phyloP scores from a whole-genome alignment of 202 grass and related monocot genomes.

The Schoenoplectus triqueter region DNA sequence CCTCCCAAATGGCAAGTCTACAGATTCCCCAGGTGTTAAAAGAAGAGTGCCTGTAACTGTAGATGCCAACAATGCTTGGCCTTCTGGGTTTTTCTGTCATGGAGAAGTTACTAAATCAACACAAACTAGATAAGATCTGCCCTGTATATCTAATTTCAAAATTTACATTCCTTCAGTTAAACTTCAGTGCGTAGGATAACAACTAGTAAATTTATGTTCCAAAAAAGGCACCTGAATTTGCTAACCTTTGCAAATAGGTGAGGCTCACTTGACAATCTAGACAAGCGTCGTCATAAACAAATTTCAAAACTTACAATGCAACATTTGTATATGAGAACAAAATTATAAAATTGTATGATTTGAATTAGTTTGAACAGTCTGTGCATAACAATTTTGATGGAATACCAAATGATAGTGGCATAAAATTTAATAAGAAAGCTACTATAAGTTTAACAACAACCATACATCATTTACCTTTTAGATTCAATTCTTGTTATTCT shows the following conservation, averaged over 20 bases:
- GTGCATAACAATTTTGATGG: background rate
- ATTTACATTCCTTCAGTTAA: slow-evolving; percentile 7
- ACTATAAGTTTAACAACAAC: background rate
- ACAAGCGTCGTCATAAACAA: background rate
- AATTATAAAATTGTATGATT: background rate
- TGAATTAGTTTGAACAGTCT: slow-evolving; percentile 6
- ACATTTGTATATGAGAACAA: background rate
- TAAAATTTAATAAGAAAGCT: slow-evolving; percentile 19
- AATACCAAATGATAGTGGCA: background rate
- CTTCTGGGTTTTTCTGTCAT: slow-evolving; percentile 80
- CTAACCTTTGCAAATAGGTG: slow-evolving; percentile 12
- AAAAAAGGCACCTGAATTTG: slow-evolving; percentile 3
- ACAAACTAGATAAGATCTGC: slow-evolving; percentile 26
- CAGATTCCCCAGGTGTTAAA: slow-evolving; percentile 37
- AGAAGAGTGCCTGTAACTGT: slow-evolving; percentile 59
- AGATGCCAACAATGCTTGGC: slow-evolving; percentile 89
- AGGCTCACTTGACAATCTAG: slow-evolving; percentile 16
- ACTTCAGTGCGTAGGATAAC: background rate
- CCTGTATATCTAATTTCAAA: slow-evolving; percentile 11
- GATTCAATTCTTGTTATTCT: background rate
- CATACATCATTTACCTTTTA: background rate
- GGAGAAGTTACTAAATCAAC: slow-evolving; percentile 12
- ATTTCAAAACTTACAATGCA: background rate
- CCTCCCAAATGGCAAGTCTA: slow-evolving; percentile 93
- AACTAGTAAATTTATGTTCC: slow-evolving; percentile 5